Base-by-base conservation (phyloP, 169 alveolate genomes). In the Plasmodium knowlesi region DNA sequence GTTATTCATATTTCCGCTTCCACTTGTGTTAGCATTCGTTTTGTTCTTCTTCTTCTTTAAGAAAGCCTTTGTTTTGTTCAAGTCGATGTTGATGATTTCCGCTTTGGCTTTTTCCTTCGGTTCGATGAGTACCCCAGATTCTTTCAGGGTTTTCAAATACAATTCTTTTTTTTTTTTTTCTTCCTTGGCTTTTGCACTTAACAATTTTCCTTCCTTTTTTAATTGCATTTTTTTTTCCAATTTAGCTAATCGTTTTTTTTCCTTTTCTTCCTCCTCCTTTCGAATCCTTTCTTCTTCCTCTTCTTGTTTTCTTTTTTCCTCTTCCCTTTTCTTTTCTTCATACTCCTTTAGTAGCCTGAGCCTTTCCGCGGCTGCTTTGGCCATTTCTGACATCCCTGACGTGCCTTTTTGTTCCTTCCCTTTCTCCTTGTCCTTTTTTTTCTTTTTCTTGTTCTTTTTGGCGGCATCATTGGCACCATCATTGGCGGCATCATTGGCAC, bases 321-420 rank as follows among this genome's bases (percentile, higher is more conserved):
- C 98, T 74, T 93, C 92, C 92, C 95, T 84, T 43, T 83, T 74
- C 50, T 84, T 67, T 32, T 92, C 96, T 39, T 79, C 95, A 25
- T 43, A 53, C 57, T 84, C 98, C 73, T 96, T 95, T 46, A 96
- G 57, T 70, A 84, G 83, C 16, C 97, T 83, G 43, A 95, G 96
- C 19, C 97, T 89, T 92, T 96, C 98, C 71, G 98, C 98, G 4
- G 98, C 98, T 61, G 96, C 95, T 78, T 73, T 92, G 71, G 98
- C 97, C 28, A 96, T 96, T 53, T 86, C 93, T 0, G 97, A 95
- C 32, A 84, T 82, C n/a, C 96, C 96, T 37, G 96, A 73, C 67
- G 81, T 30, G 80, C 72, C 50, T 70, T 97, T 72, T 50, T 93
- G 25, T 53, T 76, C 71, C 88, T 89, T 88, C 28, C 83, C 92